Percentiles rank a stretch among this genome's conserved stretches.
These are phyloP conservation scores for Colletotrichum plurivorum DNA, from an alignment of 2,329 filamentous ascomycete species.

Conservation along the genomic window DNA sequence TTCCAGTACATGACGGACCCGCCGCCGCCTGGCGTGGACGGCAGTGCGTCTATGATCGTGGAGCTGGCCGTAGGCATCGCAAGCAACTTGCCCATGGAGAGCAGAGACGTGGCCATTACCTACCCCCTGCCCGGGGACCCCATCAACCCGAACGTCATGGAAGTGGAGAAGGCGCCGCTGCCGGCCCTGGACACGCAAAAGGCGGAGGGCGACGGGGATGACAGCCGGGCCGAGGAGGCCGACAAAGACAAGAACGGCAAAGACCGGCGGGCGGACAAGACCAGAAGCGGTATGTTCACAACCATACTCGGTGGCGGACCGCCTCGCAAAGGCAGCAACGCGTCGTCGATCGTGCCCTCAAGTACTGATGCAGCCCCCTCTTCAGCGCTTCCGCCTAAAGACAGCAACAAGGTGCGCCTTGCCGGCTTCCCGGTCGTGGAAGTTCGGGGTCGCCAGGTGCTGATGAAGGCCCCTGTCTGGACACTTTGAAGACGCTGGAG, in stretches of 20 bases:
- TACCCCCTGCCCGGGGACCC: conserved; percentile 85
- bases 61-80: conserved; percentile 90
- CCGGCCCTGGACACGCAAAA: conserved; percentile 67
- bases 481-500: conserved; percentile 53
- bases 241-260: conserved; percentile 61
- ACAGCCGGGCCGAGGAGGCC: conserved; percentile 56
- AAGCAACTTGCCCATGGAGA: conserved; percentile 89
- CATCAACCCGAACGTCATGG: conserved; percentile 84
- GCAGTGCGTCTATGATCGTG: conserved; percentile 91
- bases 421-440: conserved; percentile 82
- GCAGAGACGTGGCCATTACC: conserved; percentile 88
- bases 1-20: conserved; percentile 83
- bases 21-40: conserved; percentile 85
- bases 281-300: conserved; percentile 62
- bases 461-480: conserved; percentile 84
- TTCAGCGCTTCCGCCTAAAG: conserved; percentile 58
- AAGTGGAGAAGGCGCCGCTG: conserved; percentile 81
- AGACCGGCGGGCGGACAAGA: conserved; percentile 56
- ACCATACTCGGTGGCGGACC: conserved; percentile 42
- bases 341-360: conserved; percentile 46
- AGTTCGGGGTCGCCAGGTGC: conserved; percentile 81
- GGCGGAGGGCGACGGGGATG: conserved; percentile 57
- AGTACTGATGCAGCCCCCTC: conserved; percentile 58
- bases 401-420: conserved; percentile 75
- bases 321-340: conserved; percentile 51